Conservation (phyloP, 805 yeast species). For the Cyberlindnera euphorbiiphila region DNA sequence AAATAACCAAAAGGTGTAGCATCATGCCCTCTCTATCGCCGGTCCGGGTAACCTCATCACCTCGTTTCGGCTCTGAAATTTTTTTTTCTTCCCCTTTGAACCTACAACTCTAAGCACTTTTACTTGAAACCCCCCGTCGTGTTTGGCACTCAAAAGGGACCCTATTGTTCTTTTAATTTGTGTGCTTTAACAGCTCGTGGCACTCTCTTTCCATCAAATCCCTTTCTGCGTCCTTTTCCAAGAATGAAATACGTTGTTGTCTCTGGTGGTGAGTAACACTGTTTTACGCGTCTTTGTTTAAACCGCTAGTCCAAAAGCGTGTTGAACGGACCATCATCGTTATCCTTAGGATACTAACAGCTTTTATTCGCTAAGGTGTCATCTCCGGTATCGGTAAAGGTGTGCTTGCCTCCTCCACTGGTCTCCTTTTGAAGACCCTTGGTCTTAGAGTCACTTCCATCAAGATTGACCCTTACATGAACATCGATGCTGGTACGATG, state of each 20-base stretch:
- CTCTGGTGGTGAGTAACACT: slow-evolving; percentile 67
- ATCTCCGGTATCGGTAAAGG: slow-evolving; percentile 99
- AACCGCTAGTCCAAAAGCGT: no score
- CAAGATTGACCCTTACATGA: slow-evolving; percentile 98
- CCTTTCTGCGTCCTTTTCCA: not conserved
- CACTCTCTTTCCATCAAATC: not conserved
- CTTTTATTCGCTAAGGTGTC: slow-evolving; percentile 49
- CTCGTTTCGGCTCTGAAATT: no score
- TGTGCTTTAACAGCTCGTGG: slow-evolving; percentile 6
- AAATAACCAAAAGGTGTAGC: not conserved
- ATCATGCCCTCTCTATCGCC: not conserved
- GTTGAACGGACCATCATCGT: no score
- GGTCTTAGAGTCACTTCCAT: slow-evolving; percentile 96
- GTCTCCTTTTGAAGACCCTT: slow-evolving; percentile 85
- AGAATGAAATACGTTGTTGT: slow-evolving; percentile 97
- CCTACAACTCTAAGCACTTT: not conserved
- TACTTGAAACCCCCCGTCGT: slow-evolving; percentile 14
- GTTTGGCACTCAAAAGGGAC: slow-evolving; percentile 13
- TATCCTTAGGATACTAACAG: slow-evolving; percentile 2
- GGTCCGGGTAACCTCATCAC: slow-evolving; percentile 12
- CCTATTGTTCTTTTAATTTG: not conserved
- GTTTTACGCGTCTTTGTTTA: slow-evolving; percentile 10
- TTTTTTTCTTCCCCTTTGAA: no score
- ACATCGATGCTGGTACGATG: slow-evolving; percentile 99
- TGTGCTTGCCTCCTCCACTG: slow-evolving; percentile 95